These are phyloP conservation scores for Cladochytrium replicatum DNA, from an alignment of 192 early-diverging fungal genomes.

Conservation along the genomic window DNA sequence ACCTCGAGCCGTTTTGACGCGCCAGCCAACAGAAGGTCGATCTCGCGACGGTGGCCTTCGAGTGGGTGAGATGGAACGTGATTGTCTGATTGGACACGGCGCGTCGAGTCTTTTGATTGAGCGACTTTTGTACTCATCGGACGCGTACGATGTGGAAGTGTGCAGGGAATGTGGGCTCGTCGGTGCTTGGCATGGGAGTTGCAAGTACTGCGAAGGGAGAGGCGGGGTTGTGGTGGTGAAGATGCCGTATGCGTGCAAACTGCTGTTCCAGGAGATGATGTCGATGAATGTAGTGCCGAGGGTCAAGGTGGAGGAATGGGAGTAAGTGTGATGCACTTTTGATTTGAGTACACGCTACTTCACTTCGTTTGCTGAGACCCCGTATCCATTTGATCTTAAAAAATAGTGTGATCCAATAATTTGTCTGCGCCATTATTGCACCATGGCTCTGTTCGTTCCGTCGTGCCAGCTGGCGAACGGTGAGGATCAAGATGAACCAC, in stretches of 20 bases:
- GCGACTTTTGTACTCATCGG: conserved; percentile 83
- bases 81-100: conserved; percentile 96
- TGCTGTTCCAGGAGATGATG: conserved; percentile 96
- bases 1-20: conserved; percentile 80
- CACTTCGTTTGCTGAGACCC: no score
- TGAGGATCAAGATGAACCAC: no score
- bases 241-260: conserved; percentile 95
- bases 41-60: conserved; percentile 94
- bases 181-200: conserved; percentile 73
- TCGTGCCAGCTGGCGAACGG: no score
- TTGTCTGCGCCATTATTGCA: no score
- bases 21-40: conserved; percentile 96
- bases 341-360: no score
- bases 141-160: conserved; percentile 86
- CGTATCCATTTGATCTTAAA: no score
- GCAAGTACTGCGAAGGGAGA: conserved; percentile 79
- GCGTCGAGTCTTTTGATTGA: conserved; percentile 87
- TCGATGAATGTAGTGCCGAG: conserved; percentile 88
- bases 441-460: no score
- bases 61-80: conserved; percentile 97
- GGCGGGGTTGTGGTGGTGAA: conserved; percentile 82
- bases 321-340: conserved; percentile 26
- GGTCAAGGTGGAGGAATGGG: conserved; percentile 52
- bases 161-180: conserved; percentile 86
- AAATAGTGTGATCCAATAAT: no score